phyloP scores from a whole-genome alignment of 805 yeast species.

The Saturnispora zaruensis region DNA sequence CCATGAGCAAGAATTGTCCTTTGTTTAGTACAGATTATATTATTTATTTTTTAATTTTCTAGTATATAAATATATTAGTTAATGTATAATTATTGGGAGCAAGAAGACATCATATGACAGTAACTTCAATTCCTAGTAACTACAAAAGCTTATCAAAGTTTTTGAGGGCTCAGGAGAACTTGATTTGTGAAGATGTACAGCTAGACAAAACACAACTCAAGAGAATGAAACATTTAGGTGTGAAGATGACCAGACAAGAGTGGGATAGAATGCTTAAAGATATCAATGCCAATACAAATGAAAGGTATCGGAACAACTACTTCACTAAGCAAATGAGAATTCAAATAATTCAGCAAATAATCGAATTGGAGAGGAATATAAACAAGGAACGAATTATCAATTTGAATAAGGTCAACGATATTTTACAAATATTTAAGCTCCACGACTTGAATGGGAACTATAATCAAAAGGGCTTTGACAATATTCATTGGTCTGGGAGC shows the following conservation, averaged over 20 bases:
- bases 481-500: not conserved
- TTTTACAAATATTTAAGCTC: slow-evolving; percentile 21
- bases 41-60: not conserved
- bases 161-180: slow-evolving; percentile 20
- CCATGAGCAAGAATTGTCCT: slow-evolving; percentile 6
- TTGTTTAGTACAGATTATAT: not conserved
- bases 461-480: slow-evolving; percentile 1
- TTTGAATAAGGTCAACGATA: slow-evolving; percentile 21
- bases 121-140: slow-evolving; percentile 12
- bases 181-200: slow-evolving; percentile 15
- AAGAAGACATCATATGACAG: not conserved
- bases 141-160: slow-evolving; percentile 22
- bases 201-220: slow-evolving; percentile 13
- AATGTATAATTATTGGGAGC: not conserved
- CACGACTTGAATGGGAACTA: slow-evolving; percentile 21
- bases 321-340: slow-evolving; percentile 26
- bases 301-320: slow-evolving; percentile 16
- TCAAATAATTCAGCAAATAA: slow-evolving; percentile 25
- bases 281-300: slow-evolving; percentile 8
- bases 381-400: slow-evolving; percentile 15
- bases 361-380: slow-evolving; percentile 19
- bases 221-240: slow-evolving; percentile 8
- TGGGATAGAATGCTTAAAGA: slow-evolving; percentile 2
- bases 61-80: no score
- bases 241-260: slow-evolving; percentile 8